These are phyloP conservation scores for Diplodia sapinea DNA, from an alignment of 2,329 filamentous ascomycete genomes.

Conservation along the genomic window DNA sequence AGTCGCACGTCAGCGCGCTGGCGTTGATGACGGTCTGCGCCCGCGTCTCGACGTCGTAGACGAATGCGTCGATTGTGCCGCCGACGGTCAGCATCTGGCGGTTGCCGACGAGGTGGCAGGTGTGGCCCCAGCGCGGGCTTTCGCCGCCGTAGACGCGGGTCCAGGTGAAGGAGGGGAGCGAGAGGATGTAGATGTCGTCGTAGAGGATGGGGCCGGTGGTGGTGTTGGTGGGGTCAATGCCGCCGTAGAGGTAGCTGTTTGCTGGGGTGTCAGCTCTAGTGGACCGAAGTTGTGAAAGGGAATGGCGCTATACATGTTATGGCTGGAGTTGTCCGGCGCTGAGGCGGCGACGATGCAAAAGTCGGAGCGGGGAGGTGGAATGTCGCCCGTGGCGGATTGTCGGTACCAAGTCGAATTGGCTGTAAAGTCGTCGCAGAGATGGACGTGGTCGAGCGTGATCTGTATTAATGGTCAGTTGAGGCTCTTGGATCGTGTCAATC, in stretches of 20 bases:
- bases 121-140: constrained; percentile 49
- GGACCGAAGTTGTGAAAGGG: not conserved
- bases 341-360: constrained; percentile 52
- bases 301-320: constrained; percentile 53
- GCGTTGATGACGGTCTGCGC: constrained; percentile 1
- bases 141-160: constrained; percentile 46
- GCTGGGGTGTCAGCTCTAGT: too few species aligned
- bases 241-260: constrained; percentile 53
- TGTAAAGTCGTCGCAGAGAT: constrained; percentile 50
- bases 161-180: constrained; percentile 56
- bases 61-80: constrained; percentile 36
- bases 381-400: constrained; percentile 51
- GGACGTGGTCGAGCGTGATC: constrained; percentile 45
- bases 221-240: constrained; percentile 46
- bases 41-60: constrained; percentile 23
- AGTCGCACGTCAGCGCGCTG: constrained; percentile 32
- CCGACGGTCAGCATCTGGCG: constrained; percentile 53
- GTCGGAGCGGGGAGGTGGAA: constrained; percentile 52
- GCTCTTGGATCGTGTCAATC: too few species aligned
- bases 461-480: constrained; percentile 16
- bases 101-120: constrained; percentile 49
- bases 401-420: constrained; percentile 49
- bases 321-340: constrained; percentile 54
- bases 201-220: constrained; percentile 36
- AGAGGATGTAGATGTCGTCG: constrained; percentile 56